Conservation (phyloP, 2,329 filamentous ascomycete genomes). For the Alternaria sp. region DNA sequence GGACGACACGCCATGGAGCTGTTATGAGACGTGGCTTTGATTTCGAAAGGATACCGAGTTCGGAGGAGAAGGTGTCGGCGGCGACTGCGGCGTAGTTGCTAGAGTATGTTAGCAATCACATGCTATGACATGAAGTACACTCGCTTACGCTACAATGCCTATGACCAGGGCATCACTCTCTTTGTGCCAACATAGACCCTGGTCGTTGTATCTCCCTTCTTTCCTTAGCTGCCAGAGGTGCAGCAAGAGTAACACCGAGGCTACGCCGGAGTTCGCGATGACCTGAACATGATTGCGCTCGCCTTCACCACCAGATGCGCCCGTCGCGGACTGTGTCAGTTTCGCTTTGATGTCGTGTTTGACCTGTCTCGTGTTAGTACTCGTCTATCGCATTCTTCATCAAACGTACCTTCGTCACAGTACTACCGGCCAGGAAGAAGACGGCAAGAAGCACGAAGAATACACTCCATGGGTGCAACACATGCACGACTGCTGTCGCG, state of each 20-base stretch:
- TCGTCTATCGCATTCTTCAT: background rate
- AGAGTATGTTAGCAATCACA: conserved; percentile 48
- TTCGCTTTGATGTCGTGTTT: conserved; percentile 86
- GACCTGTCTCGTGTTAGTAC: conserved; percentile 59
- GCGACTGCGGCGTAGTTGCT: conserved; percentile 90
- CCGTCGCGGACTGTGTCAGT: conserved; percentile 78
- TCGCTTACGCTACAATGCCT: conserved; percentile 55
- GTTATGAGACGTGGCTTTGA: conserved; percentile 84
- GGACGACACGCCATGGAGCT: conserved; percentile 78
- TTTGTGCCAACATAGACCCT: conserved; percentile 49
- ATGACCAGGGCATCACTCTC: conserved; percentile 52
- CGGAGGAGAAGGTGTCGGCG: conserved; percentile 93
- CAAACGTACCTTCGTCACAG: conserved; percentile 74
- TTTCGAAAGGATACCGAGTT: conserved; percentile 87
- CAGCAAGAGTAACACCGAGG: conserved; percentile 67
- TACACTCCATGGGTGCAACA: conserved; percentile 90
- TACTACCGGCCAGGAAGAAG: conserved; percentile 86
- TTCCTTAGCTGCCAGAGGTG: conserved; percentile 56
- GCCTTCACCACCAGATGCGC: conserved; percentile 77
- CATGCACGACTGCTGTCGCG: conserved; percentile 78
- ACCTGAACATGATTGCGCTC: conserved; percentile 87
- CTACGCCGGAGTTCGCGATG: conserved; percentile 83
- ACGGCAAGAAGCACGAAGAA: conserved; percentile 83
- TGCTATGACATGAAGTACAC: background rate
- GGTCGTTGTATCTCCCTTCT: conserved; percentile 36